phyloP scores from a whole-genome alignment of 2,329 filamentous ascomycete species.

The Bipolaris bicolor region DNA sequence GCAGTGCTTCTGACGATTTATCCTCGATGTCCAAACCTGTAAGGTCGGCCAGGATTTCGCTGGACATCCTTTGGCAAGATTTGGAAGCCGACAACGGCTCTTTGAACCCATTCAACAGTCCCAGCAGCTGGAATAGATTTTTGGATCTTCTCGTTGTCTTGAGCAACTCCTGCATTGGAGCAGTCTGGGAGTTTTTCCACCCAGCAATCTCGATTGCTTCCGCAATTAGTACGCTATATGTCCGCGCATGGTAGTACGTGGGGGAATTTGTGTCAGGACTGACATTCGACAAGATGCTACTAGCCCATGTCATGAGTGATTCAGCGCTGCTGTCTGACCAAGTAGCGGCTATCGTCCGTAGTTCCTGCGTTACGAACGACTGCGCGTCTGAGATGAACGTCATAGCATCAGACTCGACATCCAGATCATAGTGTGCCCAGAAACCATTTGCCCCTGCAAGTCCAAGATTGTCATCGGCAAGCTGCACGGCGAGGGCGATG shows the following conservation, averaged over 20 bases:
- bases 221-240: slow-evolving; percentile 45
- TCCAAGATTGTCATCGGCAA: slow-evolving; percentile 66
- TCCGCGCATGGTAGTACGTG: slow-evolving; percentile 53
- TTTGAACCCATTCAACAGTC: slow-evolving; percentile 57
- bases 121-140: slow-evolving; percentile 55
- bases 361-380: slow-evolving; percentile 54
- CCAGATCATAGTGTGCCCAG: slow-evolving; percentile 55
- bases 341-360: slow-evolving; percentile 28
- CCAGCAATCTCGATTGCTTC: slow-evolving; percentile 53
- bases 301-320: slow-evolving; percentile 35
- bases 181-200: slow-evolving; percentile 45
- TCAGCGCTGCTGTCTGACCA: slow-evolving; percentile 23
- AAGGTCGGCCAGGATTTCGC: slow-evolving; percentile 66
- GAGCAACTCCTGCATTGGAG: slow-evolving; percentile 47
- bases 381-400: slow-evolving; percentile 61
- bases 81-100: slow-evolving; percentile 57
- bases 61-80: slow-evolving; percentile 60
- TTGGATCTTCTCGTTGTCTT: slow-evolving; percentile 39
- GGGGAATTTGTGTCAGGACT: slow-evolving; percentile 29
- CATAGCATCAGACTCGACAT: slow-evolving; percentile 60
- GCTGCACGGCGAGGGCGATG: slow-evolving; percentile 60
- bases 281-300: slow-evolving; percentile 30
- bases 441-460: slow-evolving; percentile 62
- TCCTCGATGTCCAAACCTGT: slow-evolving; percentile 59
- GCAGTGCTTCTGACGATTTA: slow-evolving; percentile 53